Evolutionary conservation across 345 rosid genomes (phyloP).

Genomic region (Eucalyptus victrix): DNA sequence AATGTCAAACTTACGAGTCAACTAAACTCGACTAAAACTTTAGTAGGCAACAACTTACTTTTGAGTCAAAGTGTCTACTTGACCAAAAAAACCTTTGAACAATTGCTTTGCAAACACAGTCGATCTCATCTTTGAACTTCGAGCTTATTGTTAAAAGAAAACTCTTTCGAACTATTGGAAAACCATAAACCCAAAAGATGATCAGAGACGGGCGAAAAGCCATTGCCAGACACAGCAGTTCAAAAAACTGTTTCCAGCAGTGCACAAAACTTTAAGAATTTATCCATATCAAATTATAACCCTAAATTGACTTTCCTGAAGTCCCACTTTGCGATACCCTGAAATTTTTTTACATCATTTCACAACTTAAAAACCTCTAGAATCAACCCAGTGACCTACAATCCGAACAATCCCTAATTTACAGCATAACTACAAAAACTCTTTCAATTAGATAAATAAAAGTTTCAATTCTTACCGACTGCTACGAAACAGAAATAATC

Average conservation of each 20-base stretch:
- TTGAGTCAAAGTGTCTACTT: background rate
- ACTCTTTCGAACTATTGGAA: background rate
- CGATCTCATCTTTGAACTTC: background rate
- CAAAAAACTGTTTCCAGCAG: background rate
- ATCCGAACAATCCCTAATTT: no score
- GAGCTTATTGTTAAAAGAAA: background rate
- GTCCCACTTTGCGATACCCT: background rate
- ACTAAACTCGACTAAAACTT: no score
- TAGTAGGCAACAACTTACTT: background rate
- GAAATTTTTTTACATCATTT: no score
- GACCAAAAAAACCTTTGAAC: background rate
- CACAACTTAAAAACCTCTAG: background rate
- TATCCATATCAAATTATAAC: no score
- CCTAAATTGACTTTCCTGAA: no score
- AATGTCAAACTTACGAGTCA: background rate
- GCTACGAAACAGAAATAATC: no score
- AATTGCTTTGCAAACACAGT: background rate
- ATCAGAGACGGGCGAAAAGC: background rate
- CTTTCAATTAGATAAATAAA: no score
- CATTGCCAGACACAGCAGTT: background rate
- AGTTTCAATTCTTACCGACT: fast-evolving
- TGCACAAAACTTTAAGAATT: no score
- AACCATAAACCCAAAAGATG: background rate
- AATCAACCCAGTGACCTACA: background rate
- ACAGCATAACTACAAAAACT: no score